These are phyloP conservation scores for Ogataea wickerhamii DNA, from an alignment of 805 yeast species.

Conservation along the genomic window DNA sequence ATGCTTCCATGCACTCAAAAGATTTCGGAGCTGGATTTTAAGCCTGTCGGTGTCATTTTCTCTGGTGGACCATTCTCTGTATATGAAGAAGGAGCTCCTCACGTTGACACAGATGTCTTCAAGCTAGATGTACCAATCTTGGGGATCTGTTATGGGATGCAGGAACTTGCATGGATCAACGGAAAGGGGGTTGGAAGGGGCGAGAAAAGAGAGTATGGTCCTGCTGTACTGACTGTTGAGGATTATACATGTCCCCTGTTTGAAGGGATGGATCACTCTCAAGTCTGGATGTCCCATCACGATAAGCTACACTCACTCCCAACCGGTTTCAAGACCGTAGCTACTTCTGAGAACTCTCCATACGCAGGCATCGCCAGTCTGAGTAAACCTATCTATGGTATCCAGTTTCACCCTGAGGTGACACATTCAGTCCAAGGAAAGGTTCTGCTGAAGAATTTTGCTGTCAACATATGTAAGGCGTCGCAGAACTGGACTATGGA, in stretches of 20 bases:
- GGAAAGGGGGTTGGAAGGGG: constrained; percentile 93
- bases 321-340: constrained; percentile 81
- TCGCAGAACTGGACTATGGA: constrained; percentile 95
- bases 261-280: constrained; percentile 86
- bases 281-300: constrained; percentile 99
- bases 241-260: constrained; percentile 70
- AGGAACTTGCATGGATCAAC: constrained; percentile 97
- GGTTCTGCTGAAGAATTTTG: constrained; percentile 83
- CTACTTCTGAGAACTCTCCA: constrained; percentile 92
- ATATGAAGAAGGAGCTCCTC: constrained; percentile 93
- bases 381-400: constrained; percentile 76
- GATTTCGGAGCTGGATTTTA: constrained; percentile 87
- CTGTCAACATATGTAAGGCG: constrained; percentile 85
- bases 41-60: constrained; percentile 91
- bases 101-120: constrained; percentile 92
- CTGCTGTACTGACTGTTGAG: constrained; percentile 84
- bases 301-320: constrained; percentile 93
- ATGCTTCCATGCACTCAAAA: constrained; percentile 99
- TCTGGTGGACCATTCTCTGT: constrained; percentile 99
- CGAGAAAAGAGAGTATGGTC: constrained; percentile 97
- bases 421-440: constrained; percentile 94
- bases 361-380: constrained; percentile 87
- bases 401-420: constrained; percentile 99
- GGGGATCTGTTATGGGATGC: constrained; percentile 99
- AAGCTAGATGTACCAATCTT: constrained; percentile 88